Conservation (phyloP, 305 asterid genomes). For the Solanum hybrid region DNA sequence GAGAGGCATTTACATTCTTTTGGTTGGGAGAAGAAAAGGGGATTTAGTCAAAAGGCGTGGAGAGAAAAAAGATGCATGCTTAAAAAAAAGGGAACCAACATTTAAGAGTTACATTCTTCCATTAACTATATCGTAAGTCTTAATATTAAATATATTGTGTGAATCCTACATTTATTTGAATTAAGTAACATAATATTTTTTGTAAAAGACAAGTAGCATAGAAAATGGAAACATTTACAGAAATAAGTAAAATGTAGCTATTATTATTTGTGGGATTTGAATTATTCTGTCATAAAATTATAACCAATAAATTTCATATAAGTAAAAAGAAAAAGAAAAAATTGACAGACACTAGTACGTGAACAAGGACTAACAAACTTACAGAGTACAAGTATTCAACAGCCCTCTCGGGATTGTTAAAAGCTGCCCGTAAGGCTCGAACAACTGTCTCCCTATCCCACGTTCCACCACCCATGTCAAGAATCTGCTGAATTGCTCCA, state of each 20-base stretch:
- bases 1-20: not conserved
- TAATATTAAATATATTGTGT: not conserved
- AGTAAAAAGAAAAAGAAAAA: not conserved
- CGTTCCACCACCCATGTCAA: conserved; percentile 84
- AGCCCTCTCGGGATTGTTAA: conserved; percentile 85
- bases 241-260: not conserved
- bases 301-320: not conserved
- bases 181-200: not conserved
- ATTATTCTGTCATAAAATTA: not conserved
- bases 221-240: not conserved
- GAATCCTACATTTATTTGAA: not conserved
- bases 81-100: not conserved
- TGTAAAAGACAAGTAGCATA: not conserved
- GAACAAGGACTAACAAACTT: conserved; percentile 15
- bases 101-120: not conserved
- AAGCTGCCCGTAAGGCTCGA: conserved; percentile 84
- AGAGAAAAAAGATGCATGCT: not conserved
- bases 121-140: not conserved
- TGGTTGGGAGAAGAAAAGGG: not conserved
- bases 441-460: conserved; percentile 91
- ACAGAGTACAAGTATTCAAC: conserved; percentile 82
- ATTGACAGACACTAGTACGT: not conserved
- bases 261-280: not conserved
- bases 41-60: not conserved
- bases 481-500: conserved; percentile 62